These are phyloP conservation scores for Orbilia oligospora DNA, from an alignment of 2,329 filamentous ascomycete genomes.

Conservation along the genomic window DNA sequence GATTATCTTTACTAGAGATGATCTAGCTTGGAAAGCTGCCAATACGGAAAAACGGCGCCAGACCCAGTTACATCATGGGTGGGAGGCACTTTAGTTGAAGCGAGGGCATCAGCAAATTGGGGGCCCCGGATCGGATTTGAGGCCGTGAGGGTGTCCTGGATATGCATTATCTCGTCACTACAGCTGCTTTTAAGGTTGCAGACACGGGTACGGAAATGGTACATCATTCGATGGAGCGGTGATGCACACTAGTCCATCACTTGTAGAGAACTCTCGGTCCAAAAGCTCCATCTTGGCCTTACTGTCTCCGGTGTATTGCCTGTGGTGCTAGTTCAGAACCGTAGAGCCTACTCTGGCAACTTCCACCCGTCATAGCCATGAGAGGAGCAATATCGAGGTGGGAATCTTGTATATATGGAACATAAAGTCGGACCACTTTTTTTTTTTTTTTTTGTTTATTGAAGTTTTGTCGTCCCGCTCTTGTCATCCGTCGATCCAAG, in stretches of 20 bases:
- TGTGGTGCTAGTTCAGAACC: constrained; percentile 19
- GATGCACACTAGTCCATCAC: constrained; percentile 10
- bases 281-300: constrained; percentile 42
- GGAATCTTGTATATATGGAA: constrained; percentile 45
- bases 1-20: constrained; percentile 44
- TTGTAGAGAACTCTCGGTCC: constrained; percentile 30
- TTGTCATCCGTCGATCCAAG: constrained; percentile 33
- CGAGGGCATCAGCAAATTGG: constrained; percentile 34
- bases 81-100: constrained; percentile 30
- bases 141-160: constrained; percentile 38
- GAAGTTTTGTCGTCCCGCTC: constrained; percentile 15
- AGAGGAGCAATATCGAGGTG: not conserved
- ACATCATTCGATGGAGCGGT: constrained; percentile 41
- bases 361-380: constrained; percentile 14
- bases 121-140: constrained; percentile 35
- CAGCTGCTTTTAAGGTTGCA: constrained; percentile 55
- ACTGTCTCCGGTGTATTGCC: constrained; percentile 24
- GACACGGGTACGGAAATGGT: constrained; percentile 34
- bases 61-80: constrained; percentile 50
- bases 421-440: constrained; percentile 44
- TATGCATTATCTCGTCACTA: constrained; percentile 59
- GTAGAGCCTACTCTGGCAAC: constrained; percentile 24
- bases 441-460: constrained; percentile 11
- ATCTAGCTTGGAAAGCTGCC: constrained; percentile 49
- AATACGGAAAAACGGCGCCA: constrained; percentile 60